Base-by-base conservation (phyloP, 2,329 filamentous ascomycete species). In the Arthrobotrys iridis region DNA sequence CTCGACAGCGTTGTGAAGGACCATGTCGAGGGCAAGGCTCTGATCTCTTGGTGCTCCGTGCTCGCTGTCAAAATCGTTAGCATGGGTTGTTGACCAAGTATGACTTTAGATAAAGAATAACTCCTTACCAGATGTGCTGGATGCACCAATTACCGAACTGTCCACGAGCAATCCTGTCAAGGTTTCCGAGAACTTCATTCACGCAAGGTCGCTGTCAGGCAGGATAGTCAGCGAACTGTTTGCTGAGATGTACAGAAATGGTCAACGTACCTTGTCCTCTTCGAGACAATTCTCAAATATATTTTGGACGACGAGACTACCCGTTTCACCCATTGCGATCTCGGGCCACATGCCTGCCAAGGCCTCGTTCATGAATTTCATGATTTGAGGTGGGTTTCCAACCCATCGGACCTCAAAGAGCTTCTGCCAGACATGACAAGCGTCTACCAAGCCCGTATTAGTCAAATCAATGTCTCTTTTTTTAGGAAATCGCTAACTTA, bases 91-190 rank as follows among this genome's bases (percentile, higher is more conserved):
- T 46, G 28, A n/a, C n/a, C n/a, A n/a, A n/a, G n/a, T n/a, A n/a
- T n/a, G n/a, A n/a, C n/a, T n/a, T n/a, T n/a, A 2, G 52, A n/a
- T 11, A 37, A 11, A 28, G 8, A 26, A 20, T 64, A n/a, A n/a
- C n/a, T n/a, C 24, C 76, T 58, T 48, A 79, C 79, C 95, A 99
- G 79, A 99, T 93, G 83, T 99, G 95, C 84, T 99, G 95, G 80
- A 99, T 98, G 84, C 95, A 99, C 95, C 95, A 99, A 82, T 99
- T 99, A 66, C 95, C 95, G 81, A 99, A 99, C 82, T 99, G 95
- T 24, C 95, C 95, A 82, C 97, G 94, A 72, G 95, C 92, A 80
- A 99, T 93, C 77, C 97, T 91, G 83, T 99, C 93, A 79, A 99
- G 97, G 81, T 95, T 97, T 75, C 88, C 88, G 67, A 99, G 88